Conservation (phyloP, 2,329 filamentous ascomycete species). For the Claviceps sp. region DNA sequence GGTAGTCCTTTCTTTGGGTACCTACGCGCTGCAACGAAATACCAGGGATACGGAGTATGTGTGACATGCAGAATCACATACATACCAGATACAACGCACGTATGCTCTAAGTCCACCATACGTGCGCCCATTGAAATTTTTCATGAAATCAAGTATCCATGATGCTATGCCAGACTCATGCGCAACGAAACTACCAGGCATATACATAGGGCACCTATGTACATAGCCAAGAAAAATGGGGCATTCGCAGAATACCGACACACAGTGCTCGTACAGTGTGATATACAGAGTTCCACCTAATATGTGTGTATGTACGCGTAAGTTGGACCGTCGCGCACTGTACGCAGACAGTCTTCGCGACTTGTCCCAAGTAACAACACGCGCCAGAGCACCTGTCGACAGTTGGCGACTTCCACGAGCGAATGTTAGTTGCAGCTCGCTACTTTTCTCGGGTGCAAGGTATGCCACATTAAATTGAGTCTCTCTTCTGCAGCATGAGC, state of each 20-base stretch:
- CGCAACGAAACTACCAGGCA: no score
- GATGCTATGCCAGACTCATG: no score
- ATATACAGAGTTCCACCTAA: neutral
- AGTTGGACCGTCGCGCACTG: constrained; percentile 4
- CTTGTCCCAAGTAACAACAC: neutral
- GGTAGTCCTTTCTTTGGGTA: no score
- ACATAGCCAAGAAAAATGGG: neutral
- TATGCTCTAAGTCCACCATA: no score
- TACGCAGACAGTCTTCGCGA: constrained; percentile 1
- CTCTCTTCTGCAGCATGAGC: neutral
- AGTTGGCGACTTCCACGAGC: neutral
- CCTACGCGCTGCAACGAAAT: no score
- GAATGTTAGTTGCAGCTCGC: constrained; percentile 1
- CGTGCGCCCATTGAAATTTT: no score
- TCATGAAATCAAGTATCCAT: no score
- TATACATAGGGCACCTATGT: no score
- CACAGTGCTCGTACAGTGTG: constrained; percentile 2
- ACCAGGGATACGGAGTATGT: no score
- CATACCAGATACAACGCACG: no score
- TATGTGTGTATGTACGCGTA: neutral
- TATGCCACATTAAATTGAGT: neutral
- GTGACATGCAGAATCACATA: no score
- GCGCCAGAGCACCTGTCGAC: neutral
- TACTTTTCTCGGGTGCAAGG: constrained; percentile 2
- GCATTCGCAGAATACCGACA: neutral